Evolutionary conservation across 164 flowering plant species (phyloP).

Genomic region (Taxillus chinensis): DNA sequence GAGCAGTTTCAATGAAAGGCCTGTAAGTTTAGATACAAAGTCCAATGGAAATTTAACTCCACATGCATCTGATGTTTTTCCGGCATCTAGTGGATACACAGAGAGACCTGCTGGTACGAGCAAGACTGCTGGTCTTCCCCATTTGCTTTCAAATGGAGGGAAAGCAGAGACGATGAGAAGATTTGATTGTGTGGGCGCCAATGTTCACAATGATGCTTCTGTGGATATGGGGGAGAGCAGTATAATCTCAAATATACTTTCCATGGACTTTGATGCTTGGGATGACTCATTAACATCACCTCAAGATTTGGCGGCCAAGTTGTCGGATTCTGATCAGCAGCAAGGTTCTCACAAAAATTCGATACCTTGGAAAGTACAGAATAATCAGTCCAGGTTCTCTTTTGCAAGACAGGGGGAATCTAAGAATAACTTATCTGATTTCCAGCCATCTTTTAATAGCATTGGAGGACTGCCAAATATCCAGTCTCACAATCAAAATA

Average conservation of each 20-base stretch:
- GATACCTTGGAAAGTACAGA: constrained; percentile 34
- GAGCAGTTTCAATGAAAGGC: constrained; percentile 11
- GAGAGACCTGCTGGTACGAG: constrained; percentile 17
- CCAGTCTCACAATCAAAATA: constrained; percentile 18
- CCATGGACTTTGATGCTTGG: constrained; percentile 53
- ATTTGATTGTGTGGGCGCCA: constrained; percentile 13
- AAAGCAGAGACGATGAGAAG: constrained; percentile 19
- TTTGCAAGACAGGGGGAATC: constrained; percentile 34
- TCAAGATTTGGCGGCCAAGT: constrained; percentile 37
- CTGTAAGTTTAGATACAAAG: constrained; percentile 19
- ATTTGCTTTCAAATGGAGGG: constrained; percentile 18
- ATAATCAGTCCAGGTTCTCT: constrained; percentile 55
- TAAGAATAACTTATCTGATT: constrained; percentile 16
- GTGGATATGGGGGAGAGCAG: constrained; percentile 43
- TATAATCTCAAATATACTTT: constrained; percentile 59
- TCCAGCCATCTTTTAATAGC: constrained; percentile 18
- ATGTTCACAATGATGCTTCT: constrained; percentile 10
- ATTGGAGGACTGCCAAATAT: constrained; percentile 11
- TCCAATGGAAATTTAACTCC: constrained; percentile 11
- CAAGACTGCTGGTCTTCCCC: constrained; percentile 14
- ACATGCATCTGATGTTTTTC: constrained; percentile 15
- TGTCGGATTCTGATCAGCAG: constrained; percentile 30
- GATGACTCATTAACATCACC: constrained; percentile 48
- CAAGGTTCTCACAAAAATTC: constrained; percentile 22
- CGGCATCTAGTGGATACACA: constrained; percentile 21